Evolutionary conservation across 768 basidiomycete species (phyloP).

Genomic region (Boletus barrowsii): DNA sequence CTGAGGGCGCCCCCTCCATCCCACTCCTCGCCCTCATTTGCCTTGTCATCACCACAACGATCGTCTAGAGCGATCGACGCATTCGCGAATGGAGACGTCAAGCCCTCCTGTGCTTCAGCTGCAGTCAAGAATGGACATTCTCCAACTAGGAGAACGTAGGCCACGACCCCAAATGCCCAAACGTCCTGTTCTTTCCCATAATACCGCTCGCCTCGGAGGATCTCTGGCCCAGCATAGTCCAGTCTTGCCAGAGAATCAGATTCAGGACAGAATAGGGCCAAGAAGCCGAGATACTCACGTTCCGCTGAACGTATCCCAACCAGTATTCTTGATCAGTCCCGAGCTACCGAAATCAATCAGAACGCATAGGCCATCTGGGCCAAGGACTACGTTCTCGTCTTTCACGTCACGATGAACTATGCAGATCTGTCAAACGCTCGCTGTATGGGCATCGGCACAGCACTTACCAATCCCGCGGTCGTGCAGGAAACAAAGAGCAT

Average conservation of each 20-base stretch:
- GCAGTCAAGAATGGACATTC: constrained; percentile 92
- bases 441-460: neutral
- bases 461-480: constrained; percentile 81
- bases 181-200: constrained; percentile 96
- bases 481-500: constrained; percentile 87
- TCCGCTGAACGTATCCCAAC: constrained; percentile 92
- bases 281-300: constrained; percentile 56
- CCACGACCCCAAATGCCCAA: constrained; percentile 97
- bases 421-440: constrained; percentile 9
- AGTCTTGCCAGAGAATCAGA: constrained; percentile 43
- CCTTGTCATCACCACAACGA: constrained; percentile 72
- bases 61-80: constrained; percentile 77
- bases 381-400: constrained; percentile 92
- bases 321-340: constrained; percentile 74
- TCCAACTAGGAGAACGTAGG: constrained; percentile 88
- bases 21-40: constrained; percentile 66
- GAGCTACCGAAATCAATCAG: constrained; percentile 97
- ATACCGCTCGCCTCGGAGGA: constrained; percentile 91
- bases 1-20: constrained; percentile 84
- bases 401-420: constrained; percentile 96
- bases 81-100: constrained; percentile 70
- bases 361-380: constrained; percentile 77
- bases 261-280: constrained; percentile 4
- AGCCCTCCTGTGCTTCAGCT: constrained; percentile 84
- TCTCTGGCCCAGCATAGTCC: constrained; percentile 96